Evolutionary conservation across 2,329 filamentous ascomycete species (phyloP).

Genomic region (Calonectria fujianensis): DNA sequence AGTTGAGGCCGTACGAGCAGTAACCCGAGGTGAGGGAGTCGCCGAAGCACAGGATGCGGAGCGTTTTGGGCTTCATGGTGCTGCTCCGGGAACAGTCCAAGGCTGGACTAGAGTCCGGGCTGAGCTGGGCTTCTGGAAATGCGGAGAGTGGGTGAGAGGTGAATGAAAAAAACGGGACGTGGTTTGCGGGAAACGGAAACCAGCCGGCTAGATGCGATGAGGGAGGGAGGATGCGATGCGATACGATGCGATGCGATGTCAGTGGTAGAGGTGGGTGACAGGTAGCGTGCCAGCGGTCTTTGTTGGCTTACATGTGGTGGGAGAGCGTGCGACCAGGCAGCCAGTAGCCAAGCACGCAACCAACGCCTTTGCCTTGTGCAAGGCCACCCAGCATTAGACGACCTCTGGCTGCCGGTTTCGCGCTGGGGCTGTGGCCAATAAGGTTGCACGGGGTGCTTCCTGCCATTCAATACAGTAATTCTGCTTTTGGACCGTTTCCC

Average conservation of each 20-base stretch:
- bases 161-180: neutral
- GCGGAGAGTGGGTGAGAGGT: neutral
- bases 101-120: neutral
- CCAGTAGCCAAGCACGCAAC: slow-evolving; percentile 31
- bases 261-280: slow-evolving; percentile 26
- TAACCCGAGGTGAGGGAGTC: slow-evolving; percentile 78
- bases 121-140: neutral
- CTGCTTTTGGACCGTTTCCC: neutral
- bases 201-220: slow-evolving; percentile 6
- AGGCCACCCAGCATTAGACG: neutral
- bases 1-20: slow-evolving; percentile 62
- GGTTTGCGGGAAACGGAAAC: neutral
- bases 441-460: neutral
- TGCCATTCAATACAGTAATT: neutral
- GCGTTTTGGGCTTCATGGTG: slow-evolving; percentile 57
- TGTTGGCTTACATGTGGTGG: slow-evolving; percentile 26
- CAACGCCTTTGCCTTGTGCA: slow-evolving; percentile 8
- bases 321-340: slow-evolving; percentile 25
- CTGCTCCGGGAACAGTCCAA: neutral
- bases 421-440: slow-evolving; percentile 7
- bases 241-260: slow-evolving; percentile 16
- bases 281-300: slow-evolving; percentile 1
- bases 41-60: slow-evolving; percentile 78
- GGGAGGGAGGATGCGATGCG: slow-evolving; percentile 7
- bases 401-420: slow-evolving; percentile 8